Percentiles rank a stretch among this genome's conserved stretches.
These are phyloP conservation scores for Leptomonas pyrrhocoris DNA, from an alignment of 208 protist species.

Conservation along the genomic window DNA sequence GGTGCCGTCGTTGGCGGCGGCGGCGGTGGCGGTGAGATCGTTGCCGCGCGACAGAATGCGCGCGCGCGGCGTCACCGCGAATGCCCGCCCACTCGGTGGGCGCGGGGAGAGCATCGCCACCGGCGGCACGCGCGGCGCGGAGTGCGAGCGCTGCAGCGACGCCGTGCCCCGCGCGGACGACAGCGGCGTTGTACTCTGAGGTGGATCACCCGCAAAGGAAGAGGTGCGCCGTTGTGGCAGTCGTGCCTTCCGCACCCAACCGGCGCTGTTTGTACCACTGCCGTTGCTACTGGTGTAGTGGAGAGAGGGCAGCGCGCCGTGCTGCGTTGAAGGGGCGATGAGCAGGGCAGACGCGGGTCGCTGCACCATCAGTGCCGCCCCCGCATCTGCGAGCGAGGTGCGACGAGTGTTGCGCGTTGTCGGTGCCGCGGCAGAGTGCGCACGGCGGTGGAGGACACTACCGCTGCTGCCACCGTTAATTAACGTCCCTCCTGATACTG, in stretches of 20 bases:
- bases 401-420: not conserved
- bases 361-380: not conserved
- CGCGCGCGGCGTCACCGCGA: conserved; percentile 11
- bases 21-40: not conserved
- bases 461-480: not conserved
- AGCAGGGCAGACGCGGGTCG: not conserved
- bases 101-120: conserved; percentile 12
- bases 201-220: not conserved
- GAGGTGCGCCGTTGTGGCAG: conserved; percentile 2
- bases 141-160: conserved; percentile 12
- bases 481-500: not conserved
- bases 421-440: not conserved
- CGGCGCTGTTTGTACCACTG: not conserved
- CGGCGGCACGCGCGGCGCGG: conserved; percentile 8
- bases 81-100: not conserved
- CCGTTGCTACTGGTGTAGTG: not conserved
- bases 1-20: not conserved
- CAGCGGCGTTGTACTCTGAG: not conserved
- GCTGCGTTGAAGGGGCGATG: not conserved
- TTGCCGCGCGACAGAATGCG: not conserved
- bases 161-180: not conserved
- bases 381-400: not conserved
- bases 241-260: not conserved
- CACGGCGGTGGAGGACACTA: conserved; percentile 4
- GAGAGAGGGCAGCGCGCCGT: conserved; percentile 8